Evolutionary conservation across 768 basidiomycete genomes (phyloP), one percentile per base, ranked within the genome.

Genomic region (Epithele typhae): DNA sequence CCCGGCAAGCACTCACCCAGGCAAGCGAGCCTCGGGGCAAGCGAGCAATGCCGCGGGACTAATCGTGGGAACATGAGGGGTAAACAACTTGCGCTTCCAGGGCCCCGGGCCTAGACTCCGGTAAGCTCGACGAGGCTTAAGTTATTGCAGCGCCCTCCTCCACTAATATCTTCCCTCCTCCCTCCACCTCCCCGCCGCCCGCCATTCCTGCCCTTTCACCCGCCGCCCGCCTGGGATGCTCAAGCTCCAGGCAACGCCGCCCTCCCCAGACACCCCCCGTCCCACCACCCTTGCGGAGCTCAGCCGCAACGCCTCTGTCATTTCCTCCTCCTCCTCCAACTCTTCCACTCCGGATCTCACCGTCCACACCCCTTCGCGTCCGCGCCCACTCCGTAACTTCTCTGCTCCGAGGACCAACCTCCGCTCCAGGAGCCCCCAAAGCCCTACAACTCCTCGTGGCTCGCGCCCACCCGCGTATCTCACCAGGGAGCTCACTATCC

Each of bases 251-350:
- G 54, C 58, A 39, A 49, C 64, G 7, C 45, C 60, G 6, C 62
- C 66, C 42, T 61, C 64, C 18, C 61, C 68, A 23, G 70, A 72
- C 12, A 43, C 49, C 48, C 42, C 58, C 25, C 39, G 54, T 36
- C 54, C 56, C 23, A 58, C 59, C 14, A 67, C 71, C 0, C 69
- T 87, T 46, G 79, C 82, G 40, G 79, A 82, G 61, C 74, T 87
- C 41, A 83, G 81, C 68, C 77, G 86, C 62, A 86, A 86, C 69
- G 74, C 85, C 1, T 86, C 85, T 11, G 86, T 84, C 60, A 84
- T 87, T 46, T 87, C 79, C 2, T 75, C 84, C 0, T 79, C 74
- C 34, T 82, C 79, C 51, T 76, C 73, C 59, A 82, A 81, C 48
- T 72, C 70, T 27, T 75, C 77, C 14, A 66, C 71, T 34, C 66